Percentiles rank a stretch among this genome's conserved stretches.
Evolutionary conservation across 2,329 filamentous ascomycete species (phyloP).

Genomic region (Calcarisporium arbuscula): DNA sequence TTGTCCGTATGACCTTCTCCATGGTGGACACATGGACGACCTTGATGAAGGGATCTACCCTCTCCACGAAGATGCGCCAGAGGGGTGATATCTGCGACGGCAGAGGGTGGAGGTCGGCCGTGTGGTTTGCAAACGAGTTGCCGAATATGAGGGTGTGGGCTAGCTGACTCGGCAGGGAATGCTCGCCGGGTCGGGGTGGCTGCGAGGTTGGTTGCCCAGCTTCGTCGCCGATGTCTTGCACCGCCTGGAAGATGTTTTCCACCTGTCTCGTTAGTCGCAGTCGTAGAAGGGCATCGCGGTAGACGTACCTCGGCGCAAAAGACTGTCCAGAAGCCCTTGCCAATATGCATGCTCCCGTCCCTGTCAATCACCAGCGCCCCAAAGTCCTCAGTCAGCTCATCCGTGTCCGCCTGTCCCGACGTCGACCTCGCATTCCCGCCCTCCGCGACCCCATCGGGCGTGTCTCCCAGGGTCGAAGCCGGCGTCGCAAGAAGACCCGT

Average conservation of each 20-base stretch:
- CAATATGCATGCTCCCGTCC: slow-evolving; percentile 19
- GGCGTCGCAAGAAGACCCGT: no score
- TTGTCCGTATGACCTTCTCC: slow-evolving; percentile 10
- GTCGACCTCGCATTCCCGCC: no score
- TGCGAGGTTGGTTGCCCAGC: neutral
- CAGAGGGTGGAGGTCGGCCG: slow-evolving; percentile 16
- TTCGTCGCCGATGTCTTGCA: slow-evolving; percentile 18
- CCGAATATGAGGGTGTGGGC: no score
- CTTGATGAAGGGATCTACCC: slow-evolving; percentile 25
- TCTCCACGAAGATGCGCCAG: slow-evolving; percentile 22
- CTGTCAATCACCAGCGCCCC: slow-evolving; percentile 19
- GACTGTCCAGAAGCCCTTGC: slow-evolving; percentile 24
- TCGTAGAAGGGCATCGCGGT: rapidly evolving
- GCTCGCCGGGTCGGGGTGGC: no score
- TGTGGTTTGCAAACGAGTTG: slow-evolving; percentile 12
- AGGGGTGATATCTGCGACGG: slow-evolving; percentile 22
- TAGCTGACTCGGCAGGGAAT: no score
- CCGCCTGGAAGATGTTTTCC: slow-evolving; percentile 22
- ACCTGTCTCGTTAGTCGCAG: slow-evolving; percentile 13
- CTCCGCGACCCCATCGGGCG: no score
- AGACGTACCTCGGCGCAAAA: slow-evolving; percentile 21
- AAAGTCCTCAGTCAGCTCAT: slow-evolving; percentile 22
- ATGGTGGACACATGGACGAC: slow-evolving; percentile 17
- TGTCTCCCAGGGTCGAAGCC: no score
- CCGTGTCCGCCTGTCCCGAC: no score